Conservation (phyloP, 1,139 yeast genomes). For the Debaryomyces fabryi region DNA sequence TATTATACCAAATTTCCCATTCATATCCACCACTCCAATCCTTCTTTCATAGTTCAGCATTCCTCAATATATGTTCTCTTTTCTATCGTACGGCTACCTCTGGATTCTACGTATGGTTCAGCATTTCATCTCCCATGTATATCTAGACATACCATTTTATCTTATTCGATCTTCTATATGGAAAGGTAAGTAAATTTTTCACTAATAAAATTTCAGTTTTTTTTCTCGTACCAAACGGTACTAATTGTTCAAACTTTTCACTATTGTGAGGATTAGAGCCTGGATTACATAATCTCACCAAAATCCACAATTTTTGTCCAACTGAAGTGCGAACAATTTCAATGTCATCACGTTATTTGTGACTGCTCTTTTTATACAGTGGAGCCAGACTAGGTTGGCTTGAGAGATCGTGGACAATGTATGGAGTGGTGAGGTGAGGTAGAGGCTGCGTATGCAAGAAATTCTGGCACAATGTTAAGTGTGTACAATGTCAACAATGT, state of each 20-base stretch:
- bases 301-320: neutral
- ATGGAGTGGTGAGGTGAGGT: neutral
- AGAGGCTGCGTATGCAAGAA: neutral
- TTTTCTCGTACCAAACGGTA: constrained; percentile 1
- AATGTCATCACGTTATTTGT: neutral
- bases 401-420: neutral
- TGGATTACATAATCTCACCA: neutral
- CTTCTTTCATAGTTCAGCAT: neutral
- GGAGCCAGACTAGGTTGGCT: neutral
- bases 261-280: neutral
- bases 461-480: neutral
- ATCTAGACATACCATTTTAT: constrained; percentile 13
- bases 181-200: constrained; percentile 4
- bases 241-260: constrained; percentile 3
- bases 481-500: neutral
- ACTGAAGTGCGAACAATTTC: neutral
- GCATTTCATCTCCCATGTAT: neutral
- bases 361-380: neutral
- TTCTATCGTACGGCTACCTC: neutral
- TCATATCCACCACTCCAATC: neutral
- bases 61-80: neutral
- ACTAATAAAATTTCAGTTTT: constrained; percentile 7
- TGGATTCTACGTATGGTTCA: neutral
- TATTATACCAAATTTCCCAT: neutral
- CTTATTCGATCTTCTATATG: constrained; percentile 6